Evolutionary conservation across 2,329 filamentous ascomycete species (phyloP), one percentile per base, ranked within the genome.

Genomic region (Cladosporium cucumerinum): DNA sequence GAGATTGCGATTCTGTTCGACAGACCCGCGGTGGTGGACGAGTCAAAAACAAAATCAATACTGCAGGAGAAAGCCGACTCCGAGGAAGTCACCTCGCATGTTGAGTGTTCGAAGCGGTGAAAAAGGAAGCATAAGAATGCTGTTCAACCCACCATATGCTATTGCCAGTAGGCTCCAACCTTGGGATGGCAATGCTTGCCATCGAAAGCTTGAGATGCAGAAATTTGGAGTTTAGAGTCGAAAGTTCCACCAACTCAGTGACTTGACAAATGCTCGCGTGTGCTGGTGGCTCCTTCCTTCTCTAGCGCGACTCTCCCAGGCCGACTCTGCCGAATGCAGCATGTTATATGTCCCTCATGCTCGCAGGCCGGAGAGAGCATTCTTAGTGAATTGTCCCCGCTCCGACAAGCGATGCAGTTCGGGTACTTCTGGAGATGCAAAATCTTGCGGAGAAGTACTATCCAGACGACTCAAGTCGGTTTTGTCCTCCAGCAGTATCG

Each of bases 1-100:
- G 60, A 62, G 26, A 55, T 62, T 39, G 30, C 46, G 4, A 52
- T 32, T 6, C 5, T 62, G 16, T 62, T 62, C 12, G 60, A 62
- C 14, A 48, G 60, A 1, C 28, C 26, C 21, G 32, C 54, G 11
- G 54, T 57, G 4, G 30, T 5, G 12, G 30, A 57, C 7, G 54
- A 26, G 32, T 14, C n/a, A 16, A 30, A 26, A 21, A 52, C 18
- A 3, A 28, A 18, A 4, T 21, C 39, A 46, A n/a, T 46, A 11
- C 26, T 54, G 51, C 54, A 57, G 6, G 54, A 57, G 10, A 57
- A 39, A 18, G 32, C 21, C 28, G 30, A 26, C 8, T 57, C 54
- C 21, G 54, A 57, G 3, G 25, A n/a, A 21, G 51, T 10, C 18
- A 54, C 51, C 10, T 57, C 54, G 21, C 54, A 57, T 39, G 23